Percentiles rank a stretch among this genome's conserved stretches.
Conservation (phyloP, 495 filamentous ascomycete species). For the Penicillium mononematosum region DNA sequence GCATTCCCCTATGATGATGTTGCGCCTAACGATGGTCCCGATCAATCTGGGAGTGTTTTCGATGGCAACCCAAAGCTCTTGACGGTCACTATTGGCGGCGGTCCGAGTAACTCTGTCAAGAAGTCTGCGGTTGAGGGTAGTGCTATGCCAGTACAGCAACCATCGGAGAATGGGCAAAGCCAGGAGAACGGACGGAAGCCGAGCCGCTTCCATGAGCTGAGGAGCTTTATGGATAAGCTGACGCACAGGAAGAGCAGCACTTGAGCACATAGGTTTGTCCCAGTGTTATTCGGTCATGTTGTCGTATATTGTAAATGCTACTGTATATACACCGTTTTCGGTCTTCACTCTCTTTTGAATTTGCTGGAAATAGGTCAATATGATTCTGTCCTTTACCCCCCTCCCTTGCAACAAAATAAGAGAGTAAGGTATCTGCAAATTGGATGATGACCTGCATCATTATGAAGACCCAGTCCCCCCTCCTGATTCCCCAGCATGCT, state of each 20-base stretch:
- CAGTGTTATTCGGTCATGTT: background rate
- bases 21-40: conserved; percentile 50
- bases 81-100: conserved; percentile 63
- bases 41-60: conserved; percentile 65
- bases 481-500: conserved; percentile 16
- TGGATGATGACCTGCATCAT: background rate
- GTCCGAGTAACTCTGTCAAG: conserved; percentile 11
- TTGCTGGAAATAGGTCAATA: background rate
- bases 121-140: background rate
- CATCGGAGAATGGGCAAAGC: background rate
- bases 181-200: conserved; percentile 11
- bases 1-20: conserved; percentile 82
- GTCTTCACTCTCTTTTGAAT: background rate
- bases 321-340: conserved; percentile 1
- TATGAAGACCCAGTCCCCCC: background rate
- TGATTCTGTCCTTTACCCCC: background rate
- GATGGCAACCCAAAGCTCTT: conserved; percentile 56
- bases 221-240: conserved; percentile 17
- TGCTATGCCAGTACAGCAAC: background rate
- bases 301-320: conserved; percentile 1
- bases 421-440: background rate
- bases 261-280: background rate
- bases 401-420: background rate
- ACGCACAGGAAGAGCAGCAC: conserved; percentile 8
- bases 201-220: conserved; percentile 10